Base-by-base conservation (phyloP, 2,329 filamentous ascomycete species). In the Chalara sp. region DNA sequence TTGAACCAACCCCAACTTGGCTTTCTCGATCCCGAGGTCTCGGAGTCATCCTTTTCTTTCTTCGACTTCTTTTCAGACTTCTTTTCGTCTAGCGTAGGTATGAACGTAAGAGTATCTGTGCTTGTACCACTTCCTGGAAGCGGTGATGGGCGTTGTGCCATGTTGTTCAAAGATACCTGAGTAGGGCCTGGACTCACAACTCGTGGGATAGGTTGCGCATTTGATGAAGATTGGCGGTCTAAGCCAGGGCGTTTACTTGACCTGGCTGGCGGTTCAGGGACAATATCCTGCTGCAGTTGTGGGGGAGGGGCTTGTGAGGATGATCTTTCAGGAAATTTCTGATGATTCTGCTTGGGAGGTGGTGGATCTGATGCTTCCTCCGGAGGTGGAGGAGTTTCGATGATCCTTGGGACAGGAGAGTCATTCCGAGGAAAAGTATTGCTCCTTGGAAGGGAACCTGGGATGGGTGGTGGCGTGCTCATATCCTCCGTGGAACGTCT, bases 1-100 rank as follows among this genome's bases (percentile, higher is more conserved):
- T 83, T 84, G 65, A 95, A 81, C 86, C 87, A 91, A 58, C 88
- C 88, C 87, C 89, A 87, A 53, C 85, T 87, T 8, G 89, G 91
- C 65, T 93, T 95, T 53, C 84, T 80, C 29, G 76, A 72, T 5
- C 74, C 69, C 2, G 73, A 75, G 47, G 76, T 76, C 44, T 88
- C 83, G 1, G 84, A 75, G 6, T 64, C 65, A 7, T 85, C 79
- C 56, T 79, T 82, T 5, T 90, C 86, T 63, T 87, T 89, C 65
- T 86, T 91, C 47, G 81, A 78, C 59, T 84, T 89, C 65, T 82
- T 84, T n/a, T 91, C 87, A 0, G 72, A 62, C 61, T 86, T 89
- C 66, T 82, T 86, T 49, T 93, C 87, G 52, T 91, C 87, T 2
- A 87, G 72, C 0, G 85, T 92, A 0, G 90, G 88, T 47, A 93